phyloP scores from a whole-genome alignment of 805 yeast species.

The Komagataella phaffii region DNA sequence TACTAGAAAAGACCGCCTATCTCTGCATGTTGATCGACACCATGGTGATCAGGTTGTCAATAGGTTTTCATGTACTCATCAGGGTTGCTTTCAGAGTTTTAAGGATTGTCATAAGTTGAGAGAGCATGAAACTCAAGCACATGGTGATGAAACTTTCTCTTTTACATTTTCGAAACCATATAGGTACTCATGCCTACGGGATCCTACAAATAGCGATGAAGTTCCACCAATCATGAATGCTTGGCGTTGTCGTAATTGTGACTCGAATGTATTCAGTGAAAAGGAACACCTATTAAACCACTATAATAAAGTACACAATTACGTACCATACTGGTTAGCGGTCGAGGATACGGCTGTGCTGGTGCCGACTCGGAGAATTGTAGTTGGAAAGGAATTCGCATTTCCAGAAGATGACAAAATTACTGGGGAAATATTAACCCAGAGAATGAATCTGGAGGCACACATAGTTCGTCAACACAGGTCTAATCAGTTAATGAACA shows the following conservation, averaged over 20 bases:
- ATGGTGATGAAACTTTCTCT: conserved; percentile 53
- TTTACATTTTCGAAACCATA: conserved; percentile 57
- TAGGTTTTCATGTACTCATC: conserved; percentile 43
- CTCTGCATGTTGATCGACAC: conserved; percentile 49
- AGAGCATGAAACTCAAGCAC: conserved; percentile 56
- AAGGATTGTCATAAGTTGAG: conserved; percentile 66
- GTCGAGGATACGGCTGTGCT: neutral
- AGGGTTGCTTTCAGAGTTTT: conserved; percentile 47
- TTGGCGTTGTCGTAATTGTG: conserved; percentile 58
- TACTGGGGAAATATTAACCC: neutral
- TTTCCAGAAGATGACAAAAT: neutral
- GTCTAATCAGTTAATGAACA: neutral
- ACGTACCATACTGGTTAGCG: neutral
- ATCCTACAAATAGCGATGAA: conserved; percentile 21
- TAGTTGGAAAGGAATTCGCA: neutral
- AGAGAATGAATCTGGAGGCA: neutral
- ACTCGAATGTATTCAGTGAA: conserved; percentile 30
- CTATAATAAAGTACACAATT: conserved; percentile 29
- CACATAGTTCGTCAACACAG: neutral
- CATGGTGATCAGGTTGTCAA: conserved; percentile 37
- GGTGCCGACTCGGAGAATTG: neutral
- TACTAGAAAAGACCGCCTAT: conserved; percentile 49
- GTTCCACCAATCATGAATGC: conserved; percentile 27
- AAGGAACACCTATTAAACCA: conserved; percentile 47
- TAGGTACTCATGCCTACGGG: conserved; percentile 37